These are phyloP conservation scores for Fraxinus sp. DNA, from an alignment of 305 asterid genomes.

Conservation along the genomic window DNA sequence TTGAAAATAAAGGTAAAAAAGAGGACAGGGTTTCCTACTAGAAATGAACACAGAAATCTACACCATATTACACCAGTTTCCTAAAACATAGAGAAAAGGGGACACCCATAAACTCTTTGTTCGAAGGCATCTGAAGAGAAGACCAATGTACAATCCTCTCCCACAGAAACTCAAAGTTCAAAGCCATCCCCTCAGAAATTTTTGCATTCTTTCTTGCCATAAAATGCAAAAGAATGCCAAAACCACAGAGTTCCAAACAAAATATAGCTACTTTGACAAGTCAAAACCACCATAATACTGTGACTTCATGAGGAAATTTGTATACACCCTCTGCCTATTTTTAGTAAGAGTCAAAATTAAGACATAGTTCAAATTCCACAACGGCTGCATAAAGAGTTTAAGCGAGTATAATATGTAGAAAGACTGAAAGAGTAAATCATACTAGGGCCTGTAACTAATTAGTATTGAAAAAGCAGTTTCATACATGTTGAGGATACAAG, in stretches of 20 bases:
- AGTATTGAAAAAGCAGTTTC: background rate
- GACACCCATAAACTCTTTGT: background rate
- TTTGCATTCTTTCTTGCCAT: background rate
- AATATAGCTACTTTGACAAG: background rate
- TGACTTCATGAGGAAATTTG: background rate
- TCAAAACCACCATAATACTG: background rate
- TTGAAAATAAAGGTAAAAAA: background rate
- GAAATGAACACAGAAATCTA: background rate
- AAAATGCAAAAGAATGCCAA: background rate
- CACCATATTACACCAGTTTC: background rate
- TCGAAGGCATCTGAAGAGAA: background rate
- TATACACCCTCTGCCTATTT: background rate
- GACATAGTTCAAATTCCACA: background rate
- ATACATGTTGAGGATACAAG: constrained; percentile 10
- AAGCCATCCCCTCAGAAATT: background rate
- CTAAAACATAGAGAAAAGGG: background rate
- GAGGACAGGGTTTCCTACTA: background rate
- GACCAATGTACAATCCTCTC: background rate
- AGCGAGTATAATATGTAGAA: background rate
- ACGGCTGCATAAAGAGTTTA: background rate
- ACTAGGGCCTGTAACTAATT: constrained; percentile 6
- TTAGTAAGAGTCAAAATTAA: background rate
- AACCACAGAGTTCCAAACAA: background rate
- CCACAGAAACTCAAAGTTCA: background rate
- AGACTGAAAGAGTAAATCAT: background rate